A percentile compares a stretch with the other conserved stretches of the same genome.
These are phyloP conservation scores for Tuber aestivum DNA, from an alignment of 495 filamentous ascomycete species.

Conservation along the genomic window DNA sequence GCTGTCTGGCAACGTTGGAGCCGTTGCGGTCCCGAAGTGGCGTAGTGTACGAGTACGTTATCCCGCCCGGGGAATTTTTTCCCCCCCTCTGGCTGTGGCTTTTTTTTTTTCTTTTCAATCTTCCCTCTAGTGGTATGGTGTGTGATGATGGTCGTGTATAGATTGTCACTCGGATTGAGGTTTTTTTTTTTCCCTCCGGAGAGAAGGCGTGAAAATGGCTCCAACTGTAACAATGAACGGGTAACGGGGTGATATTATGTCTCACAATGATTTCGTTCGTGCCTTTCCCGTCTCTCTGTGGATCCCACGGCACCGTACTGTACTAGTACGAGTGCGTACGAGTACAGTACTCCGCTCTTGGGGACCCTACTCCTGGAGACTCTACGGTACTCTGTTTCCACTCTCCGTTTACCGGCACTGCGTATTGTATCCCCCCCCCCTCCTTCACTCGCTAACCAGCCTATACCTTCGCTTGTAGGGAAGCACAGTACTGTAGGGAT, in stretches of 20 bases:
- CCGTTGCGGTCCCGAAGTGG: conserved; percentile 3
- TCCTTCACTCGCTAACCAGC: not conserved
- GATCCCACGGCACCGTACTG: too few species aligned
- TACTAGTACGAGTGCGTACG: too few species aligned
- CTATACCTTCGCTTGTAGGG: not conserved
- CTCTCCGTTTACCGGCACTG: not conserved
- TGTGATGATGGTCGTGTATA: not conserved
- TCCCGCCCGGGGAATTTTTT: not conserved
- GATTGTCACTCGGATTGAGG: not conserved
- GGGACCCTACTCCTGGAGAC: not conserved
- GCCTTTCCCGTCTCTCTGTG: not conserved
- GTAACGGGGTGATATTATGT: not conserved
- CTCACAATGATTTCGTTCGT: not conserved
- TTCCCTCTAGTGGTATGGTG: not conserved
- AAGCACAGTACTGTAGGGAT: not conserved
- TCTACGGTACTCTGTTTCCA: not conserved
- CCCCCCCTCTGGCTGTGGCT: not conserved
- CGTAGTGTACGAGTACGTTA: too few species aligned
- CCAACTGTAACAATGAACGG: not conserved
- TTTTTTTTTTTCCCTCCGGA: not conserved
- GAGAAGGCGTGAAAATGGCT: not conserved
- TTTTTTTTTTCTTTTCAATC: not conserved
- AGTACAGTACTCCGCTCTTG: not conserved
- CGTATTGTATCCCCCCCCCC: not conserved
- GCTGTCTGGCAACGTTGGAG: not conserved